A percentile compares a stretch with the other conserved stretches of the same genome.
Conservation (phyloP, 495 filamentous ascomycete species). For the Neurospora sublineolata region DNA sequence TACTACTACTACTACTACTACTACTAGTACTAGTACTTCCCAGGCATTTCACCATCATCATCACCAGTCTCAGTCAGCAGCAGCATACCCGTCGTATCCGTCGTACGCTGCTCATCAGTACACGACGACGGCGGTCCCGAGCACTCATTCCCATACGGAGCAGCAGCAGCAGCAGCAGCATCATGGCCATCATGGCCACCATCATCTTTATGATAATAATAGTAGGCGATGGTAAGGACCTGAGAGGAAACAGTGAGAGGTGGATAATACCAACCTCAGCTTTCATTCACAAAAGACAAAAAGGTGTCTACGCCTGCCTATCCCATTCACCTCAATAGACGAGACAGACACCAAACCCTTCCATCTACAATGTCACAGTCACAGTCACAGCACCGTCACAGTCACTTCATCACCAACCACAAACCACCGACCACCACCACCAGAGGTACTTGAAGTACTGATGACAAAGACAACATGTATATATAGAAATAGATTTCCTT, state of each 20-base stretch:
- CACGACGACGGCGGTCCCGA: neutral
- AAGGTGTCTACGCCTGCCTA: neutral
- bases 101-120: neutral
- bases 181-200: neutral
- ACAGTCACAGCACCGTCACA: neutral
- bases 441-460: neutral
- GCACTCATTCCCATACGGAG: neutral
- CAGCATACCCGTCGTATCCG: neutral
- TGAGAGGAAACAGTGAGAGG: neutral
- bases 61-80: neutral
- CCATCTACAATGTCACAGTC: neutral
- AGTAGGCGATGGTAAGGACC: neutral
- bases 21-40: neutral
- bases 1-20: neutral
- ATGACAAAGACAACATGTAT: neutral
- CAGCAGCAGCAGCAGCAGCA: neutral
- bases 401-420: neutral
- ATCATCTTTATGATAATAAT: neutral
- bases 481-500: neutral
- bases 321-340: neutral
- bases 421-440: neutral
- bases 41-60: neutral
- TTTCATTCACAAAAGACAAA: neutral
- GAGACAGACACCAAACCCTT: neutral
- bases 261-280: neutral